Evolutionary conservation across 345 rosid species (phyloP), one percentile per base, ranked within the genome.

Genomic region (Bretschneidera sinensis): DNA sequence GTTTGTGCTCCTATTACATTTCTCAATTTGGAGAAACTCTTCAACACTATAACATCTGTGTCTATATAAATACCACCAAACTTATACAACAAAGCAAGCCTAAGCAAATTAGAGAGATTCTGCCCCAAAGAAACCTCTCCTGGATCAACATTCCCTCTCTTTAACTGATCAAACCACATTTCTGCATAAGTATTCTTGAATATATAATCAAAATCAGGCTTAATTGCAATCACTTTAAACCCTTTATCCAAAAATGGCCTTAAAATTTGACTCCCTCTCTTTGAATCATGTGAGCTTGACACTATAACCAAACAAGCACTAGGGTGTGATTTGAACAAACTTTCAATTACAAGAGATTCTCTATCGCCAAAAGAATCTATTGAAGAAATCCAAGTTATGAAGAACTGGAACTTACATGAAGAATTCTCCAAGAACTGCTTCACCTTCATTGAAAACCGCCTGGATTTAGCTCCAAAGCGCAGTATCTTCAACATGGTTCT

Each of bases 321-420:
- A 50, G 86, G 83, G 63, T 94, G 82, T 2, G 78, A 80, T 31
- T 77, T 80, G 71, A 88, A 88, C 62, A 90, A 61, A 49, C 89
- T 86, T 72, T 94, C 89, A 13, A 90, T 22, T 0, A 74, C 72
- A 57, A 90, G 69, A 24, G 65, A 19, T 39, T 90, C 99, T 59
- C 96, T 56, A 4, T 77, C 78, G 56, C 92, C 81, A 57, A 88
- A 86, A 33, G 87, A 78, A 20, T 78, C 79, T 0, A 80, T 49
- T 9, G 90, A 75, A 31, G 95, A 85, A 68, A 90, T 94, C 97
- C 97, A 88, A 1, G 97, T 94, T 95, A 94, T 88, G 80, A 94
- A 94, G 76, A 94, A 83, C 57, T 76, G 67, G 43, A 76, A 69
- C 75, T 83, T 76, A 51, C 99, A 94, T 1, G 66, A 65, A 9